Conservation (phyloP, 78 protist genomes). For the Diacronema lutheri region DNA sequence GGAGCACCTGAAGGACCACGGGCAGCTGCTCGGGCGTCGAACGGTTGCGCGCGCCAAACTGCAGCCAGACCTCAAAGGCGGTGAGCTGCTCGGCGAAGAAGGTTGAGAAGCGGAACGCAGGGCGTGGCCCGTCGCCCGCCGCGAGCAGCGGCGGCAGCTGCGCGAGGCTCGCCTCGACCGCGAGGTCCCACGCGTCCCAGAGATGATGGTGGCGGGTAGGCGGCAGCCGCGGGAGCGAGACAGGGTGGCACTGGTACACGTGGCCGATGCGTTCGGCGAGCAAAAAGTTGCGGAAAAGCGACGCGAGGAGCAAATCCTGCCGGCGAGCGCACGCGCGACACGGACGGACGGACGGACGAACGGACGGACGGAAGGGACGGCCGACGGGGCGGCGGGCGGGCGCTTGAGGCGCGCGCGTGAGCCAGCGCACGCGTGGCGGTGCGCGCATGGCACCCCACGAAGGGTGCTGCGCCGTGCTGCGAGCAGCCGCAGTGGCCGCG, state of each 20-base stretch:
- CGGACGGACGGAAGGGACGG: no score
- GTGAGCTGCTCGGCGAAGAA: conserved; percentile 92
- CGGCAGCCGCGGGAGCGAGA: conserved; percentile 90
- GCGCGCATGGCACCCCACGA: no score
- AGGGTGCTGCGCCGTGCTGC: no score
- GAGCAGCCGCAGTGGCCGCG: no score
- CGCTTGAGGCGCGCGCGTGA: no score
- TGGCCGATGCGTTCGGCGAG: conserved; percentile 84
- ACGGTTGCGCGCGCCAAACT: conserved; percentile 63
- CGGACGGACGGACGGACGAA: neutral
- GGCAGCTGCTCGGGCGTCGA: conserved; percentile 92
- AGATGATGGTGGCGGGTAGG: conserved; percentile 61
- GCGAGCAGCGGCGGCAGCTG: neutral
- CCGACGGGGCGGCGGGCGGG: no score
- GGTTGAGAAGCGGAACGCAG: neutral
- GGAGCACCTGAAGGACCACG: conserved; percentile 88
- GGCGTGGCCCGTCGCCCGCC: neutral
- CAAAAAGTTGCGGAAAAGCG: conserved; percentile 92
- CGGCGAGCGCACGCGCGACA: conserved; percentile 9
- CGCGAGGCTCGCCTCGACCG: conserved; percentile 77
- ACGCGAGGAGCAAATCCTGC: conserved; percentile 90
- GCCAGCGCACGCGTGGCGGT: no score
- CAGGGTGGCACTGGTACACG: conserved; percentile 80
- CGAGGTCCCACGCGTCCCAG: conserved; percentile 92
- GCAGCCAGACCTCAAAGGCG: conserved; percentile 93